Percentiles rank a stretch among this genome's conserved stretches.
phyloP scores from a whole-genome alignment of 1,284 basidiomycete genomes.

The Polyporus tsugae region DNA sequence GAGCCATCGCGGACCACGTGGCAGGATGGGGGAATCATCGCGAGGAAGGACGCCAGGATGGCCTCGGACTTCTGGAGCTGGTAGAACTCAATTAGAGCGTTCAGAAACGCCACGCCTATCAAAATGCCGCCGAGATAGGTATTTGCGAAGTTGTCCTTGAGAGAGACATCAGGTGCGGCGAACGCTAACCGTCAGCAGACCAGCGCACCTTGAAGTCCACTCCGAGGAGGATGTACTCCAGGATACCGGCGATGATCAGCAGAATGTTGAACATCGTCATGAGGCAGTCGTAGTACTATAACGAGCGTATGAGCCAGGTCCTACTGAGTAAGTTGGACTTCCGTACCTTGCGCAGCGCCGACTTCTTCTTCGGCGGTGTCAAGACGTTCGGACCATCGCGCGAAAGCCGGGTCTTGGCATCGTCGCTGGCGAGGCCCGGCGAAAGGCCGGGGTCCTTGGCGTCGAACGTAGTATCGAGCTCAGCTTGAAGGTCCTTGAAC shows the following conservation, averaged over 20 bases:
- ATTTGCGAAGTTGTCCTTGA: constrained; percentile 68
- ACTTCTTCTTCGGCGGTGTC: constrained; percentile 75
- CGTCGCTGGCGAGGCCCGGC: constrained; percentile 58
- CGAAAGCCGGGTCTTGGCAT: constrained; percentile 61
- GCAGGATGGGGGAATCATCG: constrained; percentile 75
- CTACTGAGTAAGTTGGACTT: constrained; percentile 13
- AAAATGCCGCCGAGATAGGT: constrained; percentile 76
- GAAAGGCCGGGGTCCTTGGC: constrained; percentile 59
- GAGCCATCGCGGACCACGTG: constrained; percentile 69
- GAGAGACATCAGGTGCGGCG: constrained; percentile 2
- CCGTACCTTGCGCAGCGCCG: constrained; percentile 66
- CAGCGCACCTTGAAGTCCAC: constrained; percentile 62
- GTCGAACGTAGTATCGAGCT: constrained; percentile 60
- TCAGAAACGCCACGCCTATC: constrained; percentile 73
- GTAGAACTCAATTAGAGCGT: constrained; percentile 76
- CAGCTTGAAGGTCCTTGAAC: constrained; percentile 50
- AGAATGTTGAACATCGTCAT: constrained; percentile 75
- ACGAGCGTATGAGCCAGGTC: constrained; percentile 16
- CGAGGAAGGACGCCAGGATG: constrained; percentile 73
- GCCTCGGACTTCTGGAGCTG: constrained; percentile 77
- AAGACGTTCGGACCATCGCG: constrained; percentile 67
- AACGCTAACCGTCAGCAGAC: not conserved
- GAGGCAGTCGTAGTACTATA: constrained; percentile 68
- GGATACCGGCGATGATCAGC: constrained; percentile 66
- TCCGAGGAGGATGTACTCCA: constrained; percentile 71